phyloP scores from a whole-genome alignment of 148 eudicot species.

The Chenopodium berlandieri region DNA sequence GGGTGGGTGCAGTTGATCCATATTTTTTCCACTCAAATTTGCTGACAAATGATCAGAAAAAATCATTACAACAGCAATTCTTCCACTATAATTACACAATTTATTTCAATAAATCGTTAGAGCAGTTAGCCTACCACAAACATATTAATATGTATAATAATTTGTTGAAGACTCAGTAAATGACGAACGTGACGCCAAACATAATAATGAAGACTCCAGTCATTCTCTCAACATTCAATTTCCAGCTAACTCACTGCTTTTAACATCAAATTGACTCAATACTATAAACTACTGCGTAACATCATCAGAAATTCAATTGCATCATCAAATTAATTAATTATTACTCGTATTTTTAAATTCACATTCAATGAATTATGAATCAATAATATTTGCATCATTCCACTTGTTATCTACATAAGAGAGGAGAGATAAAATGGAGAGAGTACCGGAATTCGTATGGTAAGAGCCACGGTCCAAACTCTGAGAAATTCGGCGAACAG shows the following conservation, averaged over 20 bases:
- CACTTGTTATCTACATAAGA: constrained; percentile 26
- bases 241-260: constrained; percentile 40
- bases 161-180: constrained; percentile 14
- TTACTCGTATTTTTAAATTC: background rate
- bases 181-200: constrained; percentile 35
- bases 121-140: constrained; percentile 25
- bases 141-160: background rate
- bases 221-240: constrained; percentile 23
- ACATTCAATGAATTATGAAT: background rate
- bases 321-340: constrained; percentile 4
- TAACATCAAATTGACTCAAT: background rate
- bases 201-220: constrained; percentile 17
- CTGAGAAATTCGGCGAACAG: constrained; percentile 83
- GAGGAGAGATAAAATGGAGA: constrained; percentile 28
- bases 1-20: constrained; percentile 42
- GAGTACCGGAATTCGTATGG: constrained; percentile 81
- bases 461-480: constrained; percentile 71
- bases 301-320: constrained; percentile 14
- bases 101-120: constrained; percentile 10
- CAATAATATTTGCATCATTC: constrained; percentile 20
- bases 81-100: background rate
- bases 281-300: background rate
- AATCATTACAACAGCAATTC: constrained; percentile 13
- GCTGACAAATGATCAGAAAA: constrained; percentile 16
- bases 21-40: constrained; percentile 16